Base-by-base conservation (phyloP, 495 filamentous ascomycete species). In the Xylaria scruposa region DNA sequence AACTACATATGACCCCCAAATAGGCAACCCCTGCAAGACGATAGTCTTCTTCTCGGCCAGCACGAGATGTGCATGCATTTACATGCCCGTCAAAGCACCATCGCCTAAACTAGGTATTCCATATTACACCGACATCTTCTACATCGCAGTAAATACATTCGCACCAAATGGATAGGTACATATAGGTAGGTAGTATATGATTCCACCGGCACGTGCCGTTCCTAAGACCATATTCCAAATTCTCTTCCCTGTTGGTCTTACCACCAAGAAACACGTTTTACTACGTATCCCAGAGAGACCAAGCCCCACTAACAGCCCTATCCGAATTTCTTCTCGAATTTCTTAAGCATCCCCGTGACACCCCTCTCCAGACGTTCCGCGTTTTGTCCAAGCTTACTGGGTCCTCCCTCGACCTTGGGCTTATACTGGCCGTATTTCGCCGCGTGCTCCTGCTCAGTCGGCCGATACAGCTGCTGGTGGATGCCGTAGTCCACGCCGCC, bases 341-440 rank as follows among this genome's bases (percentile, higher is more conserved):
- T 94, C 89, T 94, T 97, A 76, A 97, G 83, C 80, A 97, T 91
- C 46, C 91, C 86, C 70, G 91, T 91, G 17, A 97, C 89, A 3
- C 91, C 90, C 79, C 89, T 91, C 83, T 97, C 94, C 61, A 96
- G 73, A 74, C 86, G 84, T 2, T 85, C 87, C n/a, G 91, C 90
- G 56, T 86, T 82, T 65, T 91, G 88, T 74, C 95, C 94, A 31
- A 97, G 76, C 77, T 85, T 91, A 21, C 87, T 85, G 56, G 80
- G 82, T 3, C 81, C 74, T 42, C 81, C 74, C 47, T 87, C 86
- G 64, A 83, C 78, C 81, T 87, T 86, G 12, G 87, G 83, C 68
- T 87, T 85, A 21, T 79, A 77, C 17, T 40, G 59, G 2, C 60
- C 75, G 63, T 88, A 83, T 36, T 85, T 82, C 68, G 33, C 38